A percentile compares a stretch with the other conserved stretches of the same genome.
These are phyloP conservation scores for Hymenoscyphus salicellus DNA, from an alignment of 2,329 filamentous ascomycete species.

Conservation along the genomic window DNA sequence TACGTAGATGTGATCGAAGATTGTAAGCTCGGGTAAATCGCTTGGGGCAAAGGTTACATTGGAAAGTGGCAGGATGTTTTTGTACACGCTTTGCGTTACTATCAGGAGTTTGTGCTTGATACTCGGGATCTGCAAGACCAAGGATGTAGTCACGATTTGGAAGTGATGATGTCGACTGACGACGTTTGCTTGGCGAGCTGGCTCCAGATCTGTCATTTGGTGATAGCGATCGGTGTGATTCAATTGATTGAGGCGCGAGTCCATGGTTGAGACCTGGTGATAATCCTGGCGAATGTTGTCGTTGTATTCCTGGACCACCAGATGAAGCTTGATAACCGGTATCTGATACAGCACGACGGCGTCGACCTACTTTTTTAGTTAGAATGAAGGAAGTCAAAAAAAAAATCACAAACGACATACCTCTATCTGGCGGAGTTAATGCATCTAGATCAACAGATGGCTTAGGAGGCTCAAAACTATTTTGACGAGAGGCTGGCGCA, in stretches of 20 bases:
- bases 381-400: neutral
- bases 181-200: slow-evolving; percentile 45
- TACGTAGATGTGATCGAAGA: slow-evolving; percentile 87
- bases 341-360: slow-evolving; percentile 37
- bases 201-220: slow-evolving; percentile 54
- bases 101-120: slow-evolving; percentile 63
- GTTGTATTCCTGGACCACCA: slow-evolving; percentile 40
- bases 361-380: slow-evolving; percentile 33
- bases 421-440: slow-evolving; percentile 74
- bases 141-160: slow-evolving; percentile 74
- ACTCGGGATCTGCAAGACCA: slow-evolving; percentile 82
- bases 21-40: slow-evolving; percentile 97
- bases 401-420: slow-evolving; percentile 43
- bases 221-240: slow-evolving; percentile 54
- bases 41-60: slow-evolving; percentile 90
- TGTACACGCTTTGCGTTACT: slow-evolving; percentile 75
- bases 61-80: slow-evolving; percentile 96
- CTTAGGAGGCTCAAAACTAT: slow-evolving; percentile 65
- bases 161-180: slow-evolving; percentile 60
- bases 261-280: slow-evolving; percentile 54
- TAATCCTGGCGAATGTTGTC: slow-evolving; percentile 47
- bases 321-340: slow-evolving; percentile 33
- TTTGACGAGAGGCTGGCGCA: slow-evolving; percentile 69
- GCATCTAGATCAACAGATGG: slow-evolving; percentile 68
- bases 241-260: slow-evolving; percentile 44